phyloP scores from a whole-genome alignment of 352 stramenopile species.

The Phytophthora boehmeriae region DNA sequence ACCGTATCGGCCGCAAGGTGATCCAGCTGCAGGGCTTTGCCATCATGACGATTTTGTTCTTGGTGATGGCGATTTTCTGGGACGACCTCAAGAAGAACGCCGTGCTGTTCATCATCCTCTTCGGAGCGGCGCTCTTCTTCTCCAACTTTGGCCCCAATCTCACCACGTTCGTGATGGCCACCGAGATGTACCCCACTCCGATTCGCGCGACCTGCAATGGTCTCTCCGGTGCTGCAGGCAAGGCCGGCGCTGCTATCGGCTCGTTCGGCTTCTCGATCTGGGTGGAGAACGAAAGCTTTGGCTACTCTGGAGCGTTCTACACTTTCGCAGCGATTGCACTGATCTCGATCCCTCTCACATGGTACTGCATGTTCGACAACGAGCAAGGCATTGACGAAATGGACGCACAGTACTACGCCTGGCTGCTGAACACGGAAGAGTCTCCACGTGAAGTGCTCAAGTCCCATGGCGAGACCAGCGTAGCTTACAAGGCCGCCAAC shows the following conservation, averaged over 20 bases:
- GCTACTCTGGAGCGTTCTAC: slow-evolving; percentile 50
- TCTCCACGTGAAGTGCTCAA: slow-evolving; percentile 16
- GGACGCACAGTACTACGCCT: slow-evolving; percentile 42
- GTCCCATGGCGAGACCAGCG: slow-evolving; percentile 11
- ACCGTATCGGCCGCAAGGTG: slow-evolving; percentile 48
- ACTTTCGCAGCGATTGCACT: slow-evolving; percentile 44
- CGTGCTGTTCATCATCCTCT: slow-evolving; percentile 63
- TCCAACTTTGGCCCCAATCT: slow-evolving; percentile 82
- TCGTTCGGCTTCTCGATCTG: slow-evolving; percentile 57
- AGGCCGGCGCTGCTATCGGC: slow-evolving; percentile 68
- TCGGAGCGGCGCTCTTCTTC: slow-evolving; percentile 68
- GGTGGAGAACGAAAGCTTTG: slow-evolving; percentile 46
- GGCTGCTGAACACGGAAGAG: slow-evolving; percentile 20
- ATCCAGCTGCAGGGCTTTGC: slow-evolving; percentile 71
- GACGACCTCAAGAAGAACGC: slow-evolving; percentile 42
- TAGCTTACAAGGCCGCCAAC: slow-evolving; percentile 4
- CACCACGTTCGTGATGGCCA: slow-evolving; percentile 85
- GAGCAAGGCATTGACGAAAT: slow-evolving; percentile 42
- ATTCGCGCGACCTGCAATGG: slow-evolving; percentile 82
- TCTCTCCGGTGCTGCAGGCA: slow-evolving; percentile 82
- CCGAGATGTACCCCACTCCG: slow-evolving; percentile 77
- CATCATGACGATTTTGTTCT: slow-evolving; percentile 56
- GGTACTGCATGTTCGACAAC: slow-evolving; percentile 56
- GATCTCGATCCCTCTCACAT: slow-evolving; percentile 49
- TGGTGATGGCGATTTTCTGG: slow-evolving; percentile 54